A percentile compares a stretch with the other conserved stretches of the same genome.
phyloP scores from a whole-genome alignment of 192 early-diverging fungal genomes.

The Coemansia sp. region DNA sequence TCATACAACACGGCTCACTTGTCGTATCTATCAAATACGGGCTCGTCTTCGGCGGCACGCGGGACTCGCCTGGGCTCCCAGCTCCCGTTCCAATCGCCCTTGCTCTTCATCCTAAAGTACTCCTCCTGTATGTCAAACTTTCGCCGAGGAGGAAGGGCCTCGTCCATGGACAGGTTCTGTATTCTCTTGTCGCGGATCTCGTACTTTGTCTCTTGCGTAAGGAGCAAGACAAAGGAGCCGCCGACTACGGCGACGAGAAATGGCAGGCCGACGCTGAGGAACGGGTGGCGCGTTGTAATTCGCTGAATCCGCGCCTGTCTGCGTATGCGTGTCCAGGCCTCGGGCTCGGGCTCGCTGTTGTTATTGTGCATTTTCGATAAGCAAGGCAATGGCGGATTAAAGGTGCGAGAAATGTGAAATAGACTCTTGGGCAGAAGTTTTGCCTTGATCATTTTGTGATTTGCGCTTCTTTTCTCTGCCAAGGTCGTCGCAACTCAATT shows the following conservation, averaged over 20 bases:
- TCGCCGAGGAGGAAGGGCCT: slow-evolving; percentile 60
- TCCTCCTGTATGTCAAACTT: slow-evolving; percentile 73
- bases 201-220: slow-evolving; percentile 76
- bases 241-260: slow-evolving; percentile 70
- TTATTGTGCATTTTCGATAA: slow-evolving; percentile 1
- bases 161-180: slow-evolving; percentile 59
- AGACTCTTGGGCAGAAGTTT: no score
- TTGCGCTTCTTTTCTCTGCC: background rate
- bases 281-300: slow-evolving; percentile 56
- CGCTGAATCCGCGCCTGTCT: slow-evolving; percentile 26
- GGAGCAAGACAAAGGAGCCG: slow-evolving; percentile 71
- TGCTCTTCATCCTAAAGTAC: slow-evolving; percentile 59
- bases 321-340: slow-evolving; percentile 4
- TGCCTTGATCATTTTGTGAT: background rate
- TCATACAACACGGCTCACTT: no score
- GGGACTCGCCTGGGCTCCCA: slow-evolving; percentile 54
- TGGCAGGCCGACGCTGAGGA: slow-evolving; percentile 72
- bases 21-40: slow-evolving; percentile 53
- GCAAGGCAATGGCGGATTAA: background rate
- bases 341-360: background rate
- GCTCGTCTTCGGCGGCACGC: slow-evolving; percentile 50
- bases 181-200: slow-evolving; percentile 70
- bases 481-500: background rate
- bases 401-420: background rate
- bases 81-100: slow-evolving; percentile 43